Conservation (phyloP, 805 yeast species). For the Scheffersomyces coipomensis region DNA sequence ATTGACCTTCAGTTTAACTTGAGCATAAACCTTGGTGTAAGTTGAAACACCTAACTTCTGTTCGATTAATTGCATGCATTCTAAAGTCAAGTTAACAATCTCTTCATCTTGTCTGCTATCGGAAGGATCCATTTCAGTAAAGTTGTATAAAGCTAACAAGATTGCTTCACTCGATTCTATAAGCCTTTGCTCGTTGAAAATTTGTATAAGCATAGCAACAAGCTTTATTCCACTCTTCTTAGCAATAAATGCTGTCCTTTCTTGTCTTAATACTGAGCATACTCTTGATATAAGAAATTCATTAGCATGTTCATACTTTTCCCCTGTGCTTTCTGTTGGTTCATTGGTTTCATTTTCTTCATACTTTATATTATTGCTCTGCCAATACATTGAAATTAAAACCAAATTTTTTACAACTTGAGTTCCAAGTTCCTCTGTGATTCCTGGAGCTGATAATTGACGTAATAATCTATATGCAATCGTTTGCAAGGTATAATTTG, state of each 20-base stretch:
- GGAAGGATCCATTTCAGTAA: conserved; percentile 44
- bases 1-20: conserved; percentile 59
- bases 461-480: conserved; percentile 68
- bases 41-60: conserved; percentile 68
- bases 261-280: conserved; percentile 64
- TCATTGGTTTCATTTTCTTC: conserved; percentile 14
- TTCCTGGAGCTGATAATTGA: conserved; percentile 77
- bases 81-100: conserved; percentile 52
- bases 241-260: conserved; percentile 52
- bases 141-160: conserved; percentile 52
- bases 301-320: conserved; percentile 36
- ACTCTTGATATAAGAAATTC: conserved; percentile 66
- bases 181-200: conserved; percentile 44
- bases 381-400: conserved; percentile 62
- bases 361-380: conserved; percentile 37
- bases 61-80: conserved; percentile 68
- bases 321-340: conserved; percentile 10
- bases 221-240: conserved; percentile 71
- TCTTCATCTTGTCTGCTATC: conserved; percentile 48
- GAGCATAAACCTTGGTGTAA: conserved; percentile 59
- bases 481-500: conserved; percentile 56
- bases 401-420: conserved; percentile 69
- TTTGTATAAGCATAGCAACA: conserved; percentile 60
- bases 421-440: conserved; percentile 60
- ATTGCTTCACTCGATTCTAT: conserved; percentile 44